Evolutionary conservation across 2,329 filamentous ascomycete species (phyloP), one percentile per base, ranked within the genome.

Genomic region (Plenodomus biglobosus): DNA sequence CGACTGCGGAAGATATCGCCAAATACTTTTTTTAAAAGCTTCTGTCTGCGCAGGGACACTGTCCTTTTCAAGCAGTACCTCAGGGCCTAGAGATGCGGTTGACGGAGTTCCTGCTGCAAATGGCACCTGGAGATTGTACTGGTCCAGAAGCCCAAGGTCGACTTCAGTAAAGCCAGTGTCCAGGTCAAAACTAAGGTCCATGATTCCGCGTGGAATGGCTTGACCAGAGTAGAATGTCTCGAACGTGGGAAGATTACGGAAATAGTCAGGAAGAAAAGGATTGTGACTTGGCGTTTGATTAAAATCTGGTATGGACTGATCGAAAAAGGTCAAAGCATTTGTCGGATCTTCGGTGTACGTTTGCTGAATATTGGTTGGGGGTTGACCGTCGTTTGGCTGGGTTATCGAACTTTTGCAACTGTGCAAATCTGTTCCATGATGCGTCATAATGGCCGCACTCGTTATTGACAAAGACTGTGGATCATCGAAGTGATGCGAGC

Each of bases 131-230:
- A 73, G 70, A 52, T 75, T 77, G 58, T 76, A 76, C 8, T 73
- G 71, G 42, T 77, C 74, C 5, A 77, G 64, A 37, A 77, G 70
- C 37, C 68, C 71, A 34, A 77, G 62, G 52, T 78, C 76, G 22
- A 76, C 55, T 44, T 75, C 74, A 42, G 74, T 76, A 16, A 78
- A 62, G 36, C 75, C 73, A 44, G 77, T 66, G 44, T 76, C 74
- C 34, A 74, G 71, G 44, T 77, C 70, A 15, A 76, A 72, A 38
- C 71, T 74, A 48, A 74, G 72, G 40, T 76, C 75, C 53, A 76
- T 68, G 8, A 76, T 65, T 8, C 75, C 74, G 18, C 74, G 71
- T 13, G 75, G 75, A 5, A 74, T 76, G 55, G 68, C 72, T 24
- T 73, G 70, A 3, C 73, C 74, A 15, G 65, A 67, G 4, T 65